Evolutionary conservation across 208 protist species (phyloP), one percentile per base, ranked within the genome.

Genomic region (Leishmania martiniquensis): DNA sequence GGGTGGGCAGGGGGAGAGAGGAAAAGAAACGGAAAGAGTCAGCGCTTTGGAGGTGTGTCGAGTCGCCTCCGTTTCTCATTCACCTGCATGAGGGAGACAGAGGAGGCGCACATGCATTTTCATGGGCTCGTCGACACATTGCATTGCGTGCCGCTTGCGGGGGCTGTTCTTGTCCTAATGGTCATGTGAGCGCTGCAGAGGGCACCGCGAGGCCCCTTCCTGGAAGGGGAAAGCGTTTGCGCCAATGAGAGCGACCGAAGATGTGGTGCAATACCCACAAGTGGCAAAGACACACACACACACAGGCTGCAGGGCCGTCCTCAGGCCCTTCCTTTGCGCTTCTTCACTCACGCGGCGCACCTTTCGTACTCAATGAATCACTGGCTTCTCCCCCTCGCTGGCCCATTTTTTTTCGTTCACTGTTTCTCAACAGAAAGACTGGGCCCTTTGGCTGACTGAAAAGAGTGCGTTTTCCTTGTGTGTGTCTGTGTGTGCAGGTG

Each of bases 81-180:
- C 42, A 7, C 39, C 25, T 7, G 42, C 49, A 9, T 45, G 29
- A 69, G 34, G 25, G 25, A 32, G 34, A 20, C 17, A 1, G 10
- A 13, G 34, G 42, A 51, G 32, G 2, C 42, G 25, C 49, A 51
- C 25, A 42, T 49, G 1, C 63, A 45, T 17, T 51, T 69, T 69
- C 63, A 49, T 69, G 7, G 45, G 22, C 42, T 37, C 63, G 29
- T 51, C 20, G 29, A 51, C 22, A 25, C 34, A 17, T 22, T 67
- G 37, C 62, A 67, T 45, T 49, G 63, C 20, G 22, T 69, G 63
- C 63, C 42, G 63, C 39, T 69, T 37, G 20, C 42, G 63, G 49
- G 4, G 22, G 42, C 42, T 45, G 39, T 49, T 69, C 5, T 69
- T 4, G 57, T 37, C 42, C 39, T 47, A 34, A 15, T 32, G 39